A percentile compares a stretch with the other conserved stretches of the same genome.
Conservation (phyloP, 1,139 yeast genomes). For the Torulaspora pretoriensis region DNA sequence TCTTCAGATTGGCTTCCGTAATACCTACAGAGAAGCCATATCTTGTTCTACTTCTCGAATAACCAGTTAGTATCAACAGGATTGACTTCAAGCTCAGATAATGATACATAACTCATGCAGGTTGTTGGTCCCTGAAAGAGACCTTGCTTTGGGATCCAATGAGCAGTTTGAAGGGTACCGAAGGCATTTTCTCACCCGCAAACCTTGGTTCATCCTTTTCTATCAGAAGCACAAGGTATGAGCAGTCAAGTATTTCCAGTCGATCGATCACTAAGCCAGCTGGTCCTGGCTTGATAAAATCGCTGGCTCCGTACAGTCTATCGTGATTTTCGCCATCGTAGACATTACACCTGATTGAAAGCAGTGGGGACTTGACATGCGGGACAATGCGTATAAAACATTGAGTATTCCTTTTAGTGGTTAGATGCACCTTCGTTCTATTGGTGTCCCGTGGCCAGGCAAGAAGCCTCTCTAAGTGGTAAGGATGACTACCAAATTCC, state of each 20-base stretch:
- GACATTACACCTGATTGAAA: slow-evolving; percentile 33
- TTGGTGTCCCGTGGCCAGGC: slow-evolving; percentile 10
- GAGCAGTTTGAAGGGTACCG: slow-evolving; percentile 4
- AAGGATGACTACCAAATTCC: slow-evolving; percentile 23
- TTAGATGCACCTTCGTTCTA: slow-evolving; percentile 17
- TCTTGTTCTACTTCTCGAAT: no score
- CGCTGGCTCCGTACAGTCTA: slow-evolving; percentile 15
- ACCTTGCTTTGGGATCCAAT: slow-evolving; percentile 12
- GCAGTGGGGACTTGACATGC: slow-evolving; percentile 16
- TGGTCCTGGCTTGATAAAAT: slow-evolving; percentile 6
- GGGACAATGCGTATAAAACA: slow-evolving; percentile 21
- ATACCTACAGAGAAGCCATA: no score
- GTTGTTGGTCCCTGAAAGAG: slow-evolving; percentile 6
- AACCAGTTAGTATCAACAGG: no score
- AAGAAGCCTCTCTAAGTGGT: slow-evolving; percentile 18
- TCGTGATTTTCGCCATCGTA: slow-evolving; percentile 26
- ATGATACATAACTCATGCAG: background rate
- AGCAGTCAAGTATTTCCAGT: slow-evolving; percentile 13
- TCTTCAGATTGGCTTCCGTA: no score
- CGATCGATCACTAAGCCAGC: slow-evolving; percentile 19
- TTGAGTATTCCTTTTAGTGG: slow-evolving; percentile 21
- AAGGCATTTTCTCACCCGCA: slow-evolving; percentile 13
- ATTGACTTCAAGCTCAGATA: no score
- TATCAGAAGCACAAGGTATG: slow-evolving; percentile 13
- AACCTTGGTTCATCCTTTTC: slow-evolving; percentile 15